These are phyloP conservation scores for Ganoderma meredithae DNA, from an alignment of 1,284 basidiomycete genomes.

Conservation along the genomic window DNA sequence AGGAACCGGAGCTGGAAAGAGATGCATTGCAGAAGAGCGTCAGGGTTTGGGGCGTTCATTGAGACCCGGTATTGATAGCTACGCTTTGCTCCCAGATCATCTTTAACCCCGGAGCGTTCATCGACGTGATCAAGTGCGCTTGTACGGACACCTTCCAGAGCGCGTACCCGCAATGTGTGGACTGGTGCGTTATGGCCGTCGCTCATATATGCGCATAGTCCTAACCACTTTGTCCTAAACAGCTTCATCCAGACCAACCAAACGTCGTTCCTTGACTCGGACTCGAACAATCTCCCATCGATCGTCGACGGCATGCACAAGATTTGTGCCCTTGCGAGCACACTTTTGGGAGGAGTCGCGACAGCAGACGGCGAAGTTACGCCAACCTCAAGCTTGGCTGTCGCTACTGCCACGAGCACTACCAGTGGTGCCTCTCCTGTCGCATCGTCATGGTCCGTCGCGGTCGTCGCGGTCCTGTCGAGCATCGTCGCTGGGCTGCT, in stretches of 20 bases:
- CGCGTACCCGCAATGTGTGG: constrained; percentile 72
- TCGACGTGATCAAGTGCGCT: constrained; percentile 70
- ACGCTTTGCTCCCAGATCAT: constrained; percentile 52
- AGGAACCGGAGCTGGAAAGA: too few species aligned
- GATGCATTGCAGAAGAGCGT: too few species aligned
- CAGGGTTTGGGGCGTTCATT: background rate
- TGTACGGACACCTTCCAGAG: constrained; percentile 73
- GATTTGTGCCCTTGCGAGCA: constrained; percentile 59
- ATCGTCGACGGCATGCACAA: constrained; percentile 58
- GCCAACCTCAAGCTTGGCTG: constrained; percentile 35
- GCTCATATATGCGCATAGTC: background rate
- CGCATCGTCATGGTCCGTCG: background rate
- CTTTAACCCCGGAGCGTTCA: constrained; percentile 67
- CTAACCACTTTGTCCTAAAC: background rate
- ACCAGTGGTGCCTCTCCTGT: constrained; percentile 14
- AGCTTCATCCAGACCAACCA: constrained; percentile 70
- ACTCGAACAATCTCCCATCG: constrained; percentile 51
- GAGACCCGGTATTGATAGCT: background rate
- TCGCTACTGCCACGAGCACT: constrained; percentile 29
- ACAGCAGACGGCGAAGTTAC: constrained; percentile 53
- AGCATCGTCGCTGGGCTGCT: constrained; percentile 16
- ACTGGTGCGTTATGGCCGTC: constrained; percentile 57
- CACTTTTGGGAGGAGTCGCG: constrained; percentile 60
- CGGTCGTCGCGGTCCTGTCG: background rate
- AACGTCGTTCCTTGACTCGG: constrained; percentile 53